Evolutionary conservation across 2,329 filamentous ascomycete genomes (phyloP), one percentile per base, ranked within the genome.

Genomic region (Diplodia mutila): DNA sequence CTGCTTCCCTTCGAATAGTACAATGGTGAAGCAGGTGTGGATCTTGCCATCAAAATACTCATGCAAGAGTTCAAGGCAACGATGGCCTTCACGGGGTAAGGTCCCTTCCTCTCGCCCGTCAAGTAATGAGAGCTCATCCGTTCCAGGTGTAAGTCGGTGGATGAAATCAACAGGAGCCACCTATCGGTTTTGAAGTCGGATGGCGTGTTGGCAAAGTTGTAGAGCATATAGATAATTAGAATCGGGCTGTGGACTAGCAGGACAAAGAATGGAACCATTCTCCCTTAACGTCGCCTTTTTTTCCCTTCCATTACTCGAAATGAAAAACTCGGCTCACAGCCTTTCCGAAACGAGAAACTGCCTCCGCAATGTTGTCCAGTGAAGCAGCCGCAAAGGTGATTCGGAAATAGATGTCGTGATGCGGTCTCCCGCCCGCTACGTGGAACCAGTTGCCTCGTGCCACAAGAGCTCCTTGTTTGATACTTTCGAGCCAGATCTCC

Each of bases 391-490:
- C 94, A 81, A 91, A 99, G 0, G 94, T 99, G 4, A 92, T 89
- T 63, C 95, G 87, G 84, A 98, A 96, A 82, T 92, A 97, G 79
- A 97, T 84, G 32, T 89, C 90, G 80, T 83, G 74, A 59, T 83
- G 82, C 65, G 80, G 77, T 9, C 82, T 84, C 54, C 86, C 84
- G 51, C 85, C 86, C 75, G 95, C 90, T 0, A 94, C 91, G 68
- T 88, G 86, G 85, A 98, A 99, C 94, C 94, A 99, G 54, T 90
- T 94, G 3, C 95, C 95, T 55, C 91, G 86, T 68, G 91, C 93
- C 1, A 95, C 85, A 52, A 99, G 84, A 4, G 95, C 92, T 23
- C 92, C 91, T 73, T 90, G 86, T 3, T 89, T 86, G 67, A 97
- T 90, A 70, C 89, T 89, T 0, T 86, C 84, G 72, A 91, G 80